Evolutionary conservation across 106 monocot species (phyloP), one percentile per base, ranked within the genome.

Genomic region (Dioscorea dumetorum): DNA sequence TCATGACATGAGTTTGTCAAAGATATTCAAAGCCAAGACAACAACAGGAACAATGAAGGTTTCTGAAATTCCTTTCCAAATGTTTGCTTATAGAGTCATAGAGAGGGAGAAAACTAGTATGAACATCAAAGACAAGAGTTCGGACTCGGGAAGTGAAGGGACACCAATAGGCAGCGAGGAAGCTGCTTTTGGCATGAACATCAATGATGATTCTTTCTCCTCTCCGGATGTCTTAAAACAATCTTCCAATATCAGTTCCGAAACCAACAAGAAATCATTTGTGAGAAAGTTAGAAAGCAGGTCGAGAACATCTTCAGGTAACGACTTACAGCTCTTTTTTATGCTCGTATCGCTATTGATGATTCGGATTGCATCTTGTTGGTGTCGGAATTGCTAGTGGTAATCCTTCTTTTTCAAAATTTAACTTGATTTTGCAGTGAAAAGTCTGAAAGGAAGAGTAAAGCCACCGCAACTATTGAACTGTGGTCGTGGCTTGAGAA

Each of bases 71-170:
- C 85, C 81, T 0, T 81, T 85, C 63, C 78, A 85, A 71, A 78
- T 85, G 77, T 85, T 77, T 72, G 71, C 81, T 61, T 85, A 81
- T 67, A 81, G 72, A 67, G 78, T 81, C 49, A 21, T 69, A 19
- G 85, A 85, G 75, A 85, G 85, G 70, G 84, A 80, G 66, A 84
- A 60, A 72, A 63, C 56, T 49, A 12, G 49, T 58, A 33, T 52
- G 49, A 69, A 63, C 31, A 20, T 58, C 2, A 73, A 22, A 49
- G 79, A 84, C 63, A 84, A 41, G 58, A 72, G 71, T 52, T 79
- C 72, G 4, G 83, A 79, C 11, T 76, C 79, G 3, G 79, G 72
- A 13, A 79, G 75, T 28, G 77, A 77, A 1, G 78, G 57, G 14
- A 48, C 62, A 32, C 75, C 78, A 12, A 16, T 57, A 49, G 35